Evolutionary conservation across 768 basidiomycete species (phyloP).

Genomic region (Piloderma croceum): DNA sequence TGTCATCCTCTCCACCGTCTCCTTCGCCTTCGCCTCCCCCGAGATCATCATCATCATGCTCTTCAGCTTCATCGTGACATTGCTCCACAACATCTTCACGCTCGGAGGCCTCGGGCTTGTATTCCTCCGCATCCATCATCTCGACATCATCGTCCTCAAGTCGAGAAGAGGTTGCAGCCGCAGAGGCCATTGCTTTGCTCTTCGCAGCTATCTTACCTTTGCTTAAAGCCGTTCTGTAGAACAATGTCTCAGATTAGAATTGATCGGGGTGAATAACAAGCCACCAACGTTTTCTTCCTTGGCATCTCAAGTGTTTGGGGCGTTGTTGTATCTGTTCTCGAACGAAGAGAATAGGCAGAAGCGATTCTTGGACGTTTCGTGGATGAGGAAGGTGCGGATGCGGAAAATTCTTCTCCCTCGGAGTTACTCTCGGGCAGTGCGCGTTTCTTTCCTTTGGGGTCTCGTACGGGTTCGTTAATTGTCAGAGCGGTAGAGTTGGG

Average conservation of each 20-base stretch:
- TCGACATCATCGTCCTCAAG: conserved; percentile 68
- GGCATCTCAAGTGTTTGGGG: conserved; percentile 56
- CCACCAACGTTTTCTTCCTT: conserved; percentile 61
- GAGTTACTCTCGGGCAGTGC: conserved; percentile 66
- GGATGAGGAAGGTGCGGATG: conserved; percentile 37
- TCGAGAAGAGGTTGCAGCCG: conserved; percentile 45
- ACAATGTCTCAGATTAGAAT: conserved; percentile 11
- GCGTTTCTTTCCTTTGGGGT: conserved; percentile 90
- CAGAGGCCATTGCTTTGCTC: conserved; percentile 50
- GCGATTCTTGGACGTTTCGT: conserved; percentile 60
- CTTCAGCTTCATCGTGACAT: conserved; percentile 37
- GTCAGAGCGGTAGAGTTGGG: conserved; percentile 39
- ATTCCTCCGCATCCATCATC: conserved; percentile 61
- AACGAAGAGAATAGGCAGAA: conserved; percentile 66
- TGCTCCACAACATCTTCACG: conserved; percentile 39
- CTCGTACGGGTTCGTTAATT: conserved; percentile 73
- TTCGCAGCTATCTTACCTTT: conserved; percentile 60
- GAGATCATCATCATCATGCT: conserved; percentile 46
- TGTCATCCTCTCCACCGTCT: conserved; percentile 37
- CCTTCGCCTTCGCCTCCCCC: conserved; percentile 43
- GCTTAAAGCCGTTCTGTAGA: conserved; percentile 39
- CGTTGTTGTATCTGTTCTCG: conserved; percentile 39
- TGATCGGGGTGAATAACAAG: conserved; percentile 5
- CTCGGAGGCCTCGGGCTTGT: conserved; percentile 40
- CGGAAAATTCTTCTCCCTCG: conserved; percentile 57